Conservation (phyloP, 73 alveolate species). For the Durusdinium trenchii region DNA sequence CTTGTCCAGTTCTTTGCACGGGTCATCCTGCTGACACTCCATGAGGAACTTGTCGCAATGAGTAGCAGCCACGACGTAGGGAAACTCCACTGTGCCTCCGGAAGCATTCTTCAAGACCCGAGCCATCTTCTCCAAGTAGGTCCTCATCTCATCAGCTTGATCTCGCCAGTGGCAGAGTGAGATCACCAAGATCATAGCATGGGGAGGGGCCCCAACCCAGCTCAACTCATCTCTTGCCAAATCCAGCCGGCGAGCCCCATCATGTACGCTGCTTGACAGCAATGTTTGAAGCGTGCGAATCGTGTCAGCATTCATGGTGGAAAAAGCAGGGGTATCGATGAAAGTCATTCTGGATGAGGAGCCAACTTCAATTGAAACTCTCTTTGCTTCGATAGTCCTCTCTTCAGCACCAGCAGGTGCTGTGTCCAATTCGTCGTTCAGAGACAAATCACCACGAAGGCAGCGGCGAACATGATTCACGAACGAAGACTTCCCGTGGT, state of each 20-base stretch:
- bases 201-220: background rate
- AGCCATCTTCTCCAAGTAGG: background rate
- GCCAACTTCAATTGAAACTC: background rate
- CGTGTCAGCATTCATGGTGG: background rate
- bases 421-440: background rate
- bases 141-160: background rate
- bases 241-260: background rate
- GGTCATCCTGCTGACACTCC: background rate
- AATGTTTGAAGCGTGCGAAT: background rate
- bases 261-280: background rate
- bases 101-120: background rate
- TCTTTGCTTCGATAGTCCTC: background rate
- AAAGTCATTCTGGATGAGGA: background rate
- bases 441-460: background rate
- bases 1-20: background rate
- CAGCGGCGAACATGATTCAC: background rate
- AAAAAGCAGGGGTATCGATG: background rate
- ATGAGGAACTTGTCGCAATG: constrained; percentile 10
- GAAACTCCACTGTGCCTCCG: background rate
- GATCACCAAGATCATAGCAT: background rate
- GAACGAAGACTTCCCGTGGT: background rate
- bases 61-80: constrained; percentile 40
- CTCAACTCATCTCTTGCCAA: background rate
- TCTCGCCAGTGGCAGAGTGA: constrained; percentile 16
- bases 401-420: background rate